phyloP scores from a whole-genome alignment of 257 asterid species.

The Nicotiana otophora region DNA sequence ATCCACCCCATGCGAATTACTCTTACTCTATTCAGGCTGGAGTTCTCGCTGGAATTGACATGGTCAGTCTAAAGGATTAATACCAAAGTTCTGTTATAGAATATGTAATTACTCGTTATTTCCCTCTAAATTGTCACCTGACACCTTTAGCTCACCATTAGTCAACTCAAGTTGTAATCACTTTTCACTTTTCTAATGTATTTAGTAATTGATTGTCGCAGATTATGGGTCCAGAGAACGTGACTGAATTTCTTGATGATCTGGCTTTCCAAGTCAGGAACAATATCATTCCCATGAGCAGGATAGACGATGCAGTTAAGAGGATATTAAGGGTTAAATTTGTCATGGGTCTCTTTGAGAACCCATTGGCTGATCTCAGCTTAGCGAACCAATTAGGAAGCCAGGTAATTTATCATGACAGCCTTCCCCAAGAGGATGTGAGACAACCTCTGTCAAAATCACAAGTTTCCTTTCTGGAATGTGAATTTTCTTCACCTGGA shows the following conservation, averaged over 20 bases:
- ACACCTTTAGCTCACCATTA: background rate
- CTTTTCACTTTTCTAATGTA: background rate
- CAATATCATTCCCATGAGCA: conserved; percentile 31
- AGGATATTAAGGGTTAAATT: conserved; percentile 34
- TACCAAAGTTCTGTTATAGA: background rate
- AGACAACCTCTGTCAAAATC: background rate
- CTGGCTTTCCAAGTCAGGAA: conserved; percentile 25
- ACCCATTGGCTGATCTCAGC: conserved; percentile 28
- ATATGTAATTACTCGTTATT: background rate
- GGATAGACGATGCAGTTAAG: conserved; percentile 37
- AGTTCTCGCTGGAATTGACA: conserved; percentile 64
- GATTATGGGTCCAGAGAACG: conserved; percentile 27
- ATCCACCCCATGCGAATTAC: conserved; percentile 49
- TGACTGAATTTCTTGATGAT: conserved; percentile 24
- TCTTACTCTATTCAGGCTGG: conserved; percentile 49
- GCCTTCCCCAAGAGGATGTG: background rate
- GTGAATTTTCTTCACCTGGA: background rate
- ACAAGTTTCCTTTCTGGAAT: background rate
- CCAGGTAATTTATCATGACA: conserved; percentile 10
- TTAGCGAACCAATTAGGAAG: conserved; percentile 26
- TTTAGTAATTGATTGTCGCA: background rate
- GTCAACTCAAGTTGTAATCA: background rate
- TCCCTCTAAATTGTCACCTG: background rate
- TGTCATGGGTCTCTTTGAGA: conserved; percentile 31
- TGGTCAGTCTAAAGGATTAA: conserved; percentile 34